Conservation (phyloP, 1,284 basidiomycete species). For the Violaceomyces palustris region DNA sequence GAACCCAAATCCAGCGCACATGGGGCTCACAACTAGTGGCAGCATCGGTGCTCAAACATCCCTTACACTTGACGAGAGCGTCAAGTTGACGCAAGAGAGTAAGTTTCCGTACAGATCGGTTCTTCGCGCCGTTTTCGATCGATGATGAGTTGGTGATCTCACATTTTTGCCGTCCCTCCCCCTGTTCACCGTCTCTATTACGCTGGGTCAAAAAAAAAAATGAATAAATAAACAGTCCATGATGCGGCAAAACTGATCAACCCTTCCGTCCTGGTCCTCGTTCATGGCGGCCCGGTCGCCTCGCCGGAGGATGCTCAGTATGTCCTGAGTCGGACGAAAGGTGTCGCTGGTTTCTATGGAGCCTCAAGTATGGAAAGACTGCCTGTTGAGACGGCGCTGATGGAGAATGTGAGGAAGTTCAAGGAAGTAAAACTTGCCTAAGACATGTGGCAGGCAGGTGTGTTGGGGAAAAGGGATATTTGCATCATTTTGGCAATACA, state of each 20-base stretch:
- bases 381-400: slow-evolving; percentile 22
- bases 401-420: slow-evolving; percentile 21
- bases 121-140: no score
- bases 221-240: no score
- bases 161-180: no score
- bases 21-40: slow-evolving; percentile 22
- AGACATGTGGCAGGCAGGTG: no score
- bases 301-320: slow-evolving; percentile 24
- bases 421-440: slow-evolving; percentile 13
- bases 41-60: slow-evolving; percentile 24
- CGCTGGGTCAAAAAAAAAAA: no score
- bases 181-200: no score
- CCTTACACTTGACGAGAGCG: slow-evolving; percentile 20
- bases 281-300: slow-evolving; percentile 24
- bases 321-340: slow-evolving; percentile 14
- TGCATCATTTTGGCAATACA: no score
- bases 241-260: no score
- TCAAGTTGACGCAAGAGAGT: slow-evolving; percentile 19
- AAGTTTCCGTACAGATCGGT: slow-evolving; percentile 2
- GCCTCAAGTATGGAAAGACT: slow-evolving; percentile 29
- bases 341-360: slow-evolving; percentile 29
- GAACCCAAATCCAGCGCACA: slow-evolving; percentile 10
- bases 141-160: no score
- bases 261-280: slow-evolving; percentile 21
- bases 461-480: no score